Evolutionary conservation across 2,329 filamentous ascomycete species (phyloP), one percentile per base, ranked within the genome.

Genomic region (Apiospora saccharicola): DNA sequence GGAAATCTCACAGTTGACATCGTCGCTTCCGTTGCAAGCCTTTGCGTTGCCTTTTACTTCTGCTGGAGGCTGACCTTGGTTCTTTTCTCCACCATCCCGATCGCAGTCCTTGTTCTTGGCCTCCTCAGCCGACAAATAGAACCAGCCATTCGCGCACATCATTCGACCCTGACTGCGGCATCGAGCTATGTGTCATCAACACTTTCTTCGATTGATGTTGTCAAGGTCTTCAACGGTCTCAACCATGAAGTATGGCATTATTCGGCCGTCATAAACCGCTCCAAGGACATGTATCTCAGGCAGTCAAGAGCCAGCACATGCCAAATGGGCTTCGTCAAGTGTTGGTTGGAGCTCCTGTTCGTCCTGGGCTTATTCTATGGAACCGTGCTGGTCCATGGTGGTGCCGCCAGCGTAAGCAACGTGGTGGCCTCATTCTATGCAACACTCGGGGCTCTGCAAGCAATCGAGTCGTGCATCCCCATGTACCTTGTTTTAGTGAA

Each of bases 311-410:
- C 90, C 22, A 93, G 91, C 75, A 90, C 93, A 0, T 79, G 91
- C 3, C 95, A 98, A 78, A 90, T 93, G 78, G 91, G 91, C 0
- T 89, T 93, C 68, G 87, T 94, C 70, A 91, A 92, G 67, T 89
- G 97, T 75, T 91, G 95, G 84, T 91, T 92, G 43, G 88, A 94
- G 4, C 87, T 86, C 1, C 91, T 98, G 80, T 98, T 98, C 75
- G 92, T 97, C 0, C 89, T 95, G 72, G 95, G 95, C 0, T 98
- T 98, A 78, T 98, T 94, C 90, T 97, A 95, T 76, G 95, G 95
- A 0, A 89, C 92, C 41, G 84, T 89, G 1, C 86, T 98, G 1
- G 90, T 96, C 13, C 85, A 86, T 13, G 82, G 87, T 1, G 90
- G 90, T 0, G 83, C 90, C 16, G 83, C 90, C 16, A 86, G 85